Conservation (phyloP, 1,284 basidiomycete genomes). For the Boletus semigastroideus region DNA sequence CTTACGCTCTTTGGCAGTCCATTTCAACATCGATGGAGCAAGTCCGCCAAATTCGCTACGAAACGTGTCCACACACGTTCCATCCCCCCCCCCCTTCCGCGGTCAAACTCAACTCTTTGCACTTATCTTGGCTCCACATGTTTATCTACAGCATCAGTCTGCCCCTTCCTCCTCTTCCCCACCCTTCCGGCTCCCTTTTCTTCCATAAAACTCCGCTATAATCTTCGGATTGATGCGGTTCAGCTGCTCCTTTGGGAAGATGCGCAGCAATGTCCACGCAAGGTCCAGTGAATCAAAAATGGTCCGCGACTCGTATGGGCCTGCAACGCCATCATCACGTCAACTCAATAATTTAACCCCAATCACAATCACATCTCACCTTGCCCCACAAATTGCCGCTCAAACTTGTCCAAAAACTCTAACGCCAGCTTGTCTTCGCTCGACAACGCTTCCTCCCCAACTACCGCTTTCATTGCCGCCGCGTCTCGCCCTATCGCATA, state of each 20-base stretch:
- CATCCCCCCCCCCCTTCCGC: slow-evolving; percentile 4
- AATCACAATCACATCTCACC: slow-evolving; percentile 42
- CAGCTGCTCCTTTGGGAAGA: slow-evolving; percentile 98
- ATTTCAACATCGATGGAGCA: slow-evolving; percentile 17
- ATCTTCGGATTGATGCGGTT: slow-evolving; percentile 95
- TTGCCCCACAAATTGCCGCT: slow-evolving; percentile 93
- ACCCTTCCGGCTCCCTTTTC: slow-evolving; percentile 69
- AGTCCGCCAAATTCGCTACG: slow-evolving; percentile 10
- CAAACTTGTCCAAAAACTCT: slow-evolving; percentile 94
- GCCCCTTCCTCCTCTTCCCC: slow-evolving; percentile 54
- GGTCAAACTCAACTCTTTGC: slow-evolving; percentile 9
- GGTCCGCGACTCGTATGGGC: slow-evolving; percentile 92
- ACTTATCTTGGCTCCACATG: slow-evolving; percentile 1
- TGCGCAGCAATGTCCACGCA: slow-evolving; percentile 94
- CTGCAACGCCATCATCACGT: slow-evolving; percentile 38
- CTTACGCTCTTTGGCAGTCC: slow-evolving; percentile 27
- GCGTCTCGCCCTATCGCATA: slow-evolving; percentile 98
- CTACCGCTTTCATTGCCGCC: slow-evolving; percentile 98
- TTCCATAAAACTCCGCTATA: slow-evolving; percentile 81
- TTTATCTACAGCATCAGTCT: slow-evolving; percentile 52
- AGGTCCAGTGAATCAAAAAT: slow-evolving; percentile 98
- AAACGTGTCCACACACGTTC: slow-evolving; percentile 25
- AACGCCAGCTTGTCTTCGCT: slow-evolving; percentile 92
- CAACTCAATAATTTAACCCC: slow-evolving; percentile 6
- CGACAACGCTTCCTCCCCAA: slow-evolving; percentile 96